Conservation (phyloP, 768 basidiomycete species). For the Leccinum variicolor region DNA sequence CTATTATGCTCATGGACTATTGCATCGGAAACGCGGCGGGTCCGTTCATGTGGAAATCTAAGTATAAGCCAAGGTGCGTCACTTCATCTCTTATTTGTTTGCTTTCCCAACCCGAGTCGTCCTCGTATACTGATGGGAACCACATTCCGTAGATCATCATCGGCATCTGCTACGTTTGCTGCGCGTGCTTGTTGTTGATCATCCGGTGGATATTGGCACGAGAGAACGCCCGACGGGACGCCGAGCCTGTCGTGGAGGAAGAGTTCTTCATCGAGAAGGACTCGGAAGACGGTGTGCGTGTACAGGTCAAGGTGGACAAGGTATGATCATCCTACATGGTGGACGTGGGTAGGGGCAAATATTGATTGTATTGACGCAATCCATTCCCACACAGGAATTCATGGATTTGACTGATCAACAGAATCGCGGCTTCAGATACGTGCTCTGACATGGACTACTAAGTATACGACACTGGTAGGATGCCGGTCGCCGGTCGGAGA, state of each 20-base stretch:
- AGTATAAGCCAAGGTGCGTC: constrained; percentile 34
- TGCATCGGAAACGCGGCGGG: constrained; percentile 62
- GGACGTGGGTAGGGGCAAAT: background rate
- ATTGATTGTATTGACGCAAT: background rate
- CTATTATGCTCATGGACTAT: constrained; percentile 72
- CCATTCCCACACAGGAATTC: constrained; percentile 50
- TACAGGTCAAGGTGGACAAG: constrained; percentile 61
- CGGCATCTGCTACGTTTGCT: constrained; percentile 11
- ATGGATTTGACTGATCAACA: constrained; percentile 71
- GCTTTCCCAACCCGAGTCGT: background rate
- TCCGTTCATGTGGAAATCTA: constrained; percentile 74
- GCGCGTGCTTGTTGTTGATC: constrained; percentile 42
- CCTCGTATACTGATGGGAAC: constrained; percentile 41
- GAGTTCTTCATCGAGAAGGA: constrained; percentile 57
- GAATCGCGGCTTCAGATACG: constrained; percentile 72
- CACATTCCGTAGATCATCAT: constrained; percentile 64
- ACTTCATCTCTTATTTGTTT: background rate
- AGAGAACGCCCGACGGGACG: constrained; percentile 66
- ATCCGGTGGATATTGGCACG: constrained; percentile 43
- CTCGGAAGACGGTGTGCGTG: constrained; percentile 47
- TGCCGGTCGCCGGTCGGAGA: background rate
- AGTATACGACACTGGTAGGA: background rate
- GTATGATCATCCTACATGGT: constrained; percentile 30
- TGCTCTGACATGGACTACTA: constrained; percentile 40
- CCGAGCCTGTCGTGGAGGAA: constrained; percentile 52